Percentiles rank a stretch among this genome's conserved stretches.
phyloP scores from a whole-genome alignment of 148 eudicot genomes.

The Salicornia ramosissima region DNA sequence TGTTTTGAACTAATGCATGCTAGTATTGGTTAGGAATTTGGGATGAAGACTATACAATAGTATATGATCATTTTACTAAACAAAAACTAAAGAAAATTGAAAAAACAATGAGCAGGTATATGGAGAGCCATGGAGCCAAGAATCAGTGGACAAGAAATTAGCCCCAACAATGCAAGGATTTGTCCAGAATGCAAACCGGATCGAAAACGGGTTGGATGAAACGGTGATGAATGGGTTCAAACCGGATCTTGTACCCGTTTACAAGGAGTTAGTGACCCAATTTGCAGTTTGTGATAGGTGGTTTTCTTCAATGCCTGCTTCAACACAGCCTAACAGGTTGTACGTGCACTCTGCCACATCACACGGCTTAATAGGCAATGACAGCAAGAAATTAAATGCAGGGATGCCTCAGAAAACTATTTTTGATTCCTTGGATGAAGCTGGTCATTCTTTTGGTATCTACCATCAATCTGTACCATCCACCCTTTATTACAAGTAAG shows the following conservation, averaged over 20 bases:
- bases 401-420: slow-evolving; percentile 79
- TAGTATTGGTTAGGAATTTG: no score
- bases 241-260: slow-evolving; percentile 62
- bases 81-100: no score
- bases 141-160: slow-evolving; percentile 25
- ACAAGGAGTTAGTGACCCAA: slow-evolving; percentile 57
- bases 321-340: slow-evolving; percentile 68
- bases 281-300: slow-evolving; percentile 76
- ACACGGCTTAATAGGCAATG: slow-evolving; percentile 48
- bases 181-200: slow-evolving; percentile 56
- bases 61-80: no score
- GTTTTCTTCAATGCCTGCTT: slow-evolving; percentile 64
- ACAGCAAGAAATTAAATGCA: slow-evolving; percentile 38
- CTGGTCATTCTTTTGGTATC: slow-evolving; percentile 54
- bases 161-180: slow-evolving; percentile 64
- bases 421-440: slow-evolving; percentile 68
- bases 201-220: slow-evolving; percentile 39
- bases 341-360: slow-evolving; percentile 81
- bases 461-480: slow-evolving; percentile 67
- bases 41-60: no score
- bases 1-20: no score
- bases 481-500: slow-evolving; percentile 66
- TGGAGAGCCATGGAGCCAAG: slow-evolving; percentile 46
- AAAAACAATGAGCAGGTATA: slow-evolving; percentile 28
- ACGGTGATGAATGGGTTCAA: slow-evolving; percentile 75